Base-by-base conservation (phyloP, 176 grass and related monocot genomes). In the Oryza meyeriana region DNA sequence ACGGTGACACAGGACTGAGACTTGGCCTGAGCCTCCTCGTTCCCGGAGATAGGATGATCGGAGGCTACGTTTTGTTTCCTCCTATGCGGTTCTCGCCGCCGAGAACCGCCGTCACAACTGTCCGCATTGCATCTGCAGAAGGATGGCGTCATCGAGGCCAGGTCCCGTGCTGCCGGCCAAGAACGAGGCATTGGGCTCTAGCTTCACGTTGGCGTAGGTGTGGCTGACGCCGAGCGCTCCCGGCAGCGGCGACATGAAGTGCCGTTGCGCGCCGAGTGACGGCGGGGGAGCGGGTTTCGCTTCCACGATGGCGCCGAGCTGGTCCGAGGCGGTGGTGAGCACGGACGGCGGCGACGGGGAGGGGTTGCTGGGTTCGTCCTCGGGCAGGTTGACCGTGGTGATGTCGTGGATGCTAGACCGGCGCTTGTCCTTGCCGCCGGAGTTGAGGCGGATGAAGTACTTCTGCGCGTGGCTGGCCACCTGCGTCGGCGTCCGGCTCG, bases 401-500 rank as follows among this genome's bases (percentile, higher is more conserved):
- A 95, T 99, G 83, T 99, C 97, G 87, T 99, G 97, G 79, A 99
- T 99, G 89, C 97, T 99, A 78, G 97, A 96, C 20, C 97, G 90
- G 22, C 97, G 89, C 77, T 99, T 99, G 82, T 99, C 97, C 83
- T 96, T 99, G 33, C 91, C 89, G 40, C 95, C 90, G 12, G 95
- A 91, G 66, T 73, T 94, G 20, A 93, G 95, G 38, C 95, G 81
- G 75, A 93, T 93, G 88, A 93, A 98, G 86, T 98, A 98, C 84
- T 98, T 98, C 66, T 98, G 95, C 32, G 92, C 95, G 78, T 98
- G 95, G 86, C 95, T 98, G 1, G 95, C 95, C 81, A 98, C 95
- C 82, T 98, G 95, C 61, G 95, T 95, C 50, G 95, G 92, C 27
- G 95, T 98, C 69, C 93, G 89, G 8, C 74, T 96, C 61, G 91